Conservation (phyloP, 345 rosid genomes). For the Citrus reticulata region DNA sequence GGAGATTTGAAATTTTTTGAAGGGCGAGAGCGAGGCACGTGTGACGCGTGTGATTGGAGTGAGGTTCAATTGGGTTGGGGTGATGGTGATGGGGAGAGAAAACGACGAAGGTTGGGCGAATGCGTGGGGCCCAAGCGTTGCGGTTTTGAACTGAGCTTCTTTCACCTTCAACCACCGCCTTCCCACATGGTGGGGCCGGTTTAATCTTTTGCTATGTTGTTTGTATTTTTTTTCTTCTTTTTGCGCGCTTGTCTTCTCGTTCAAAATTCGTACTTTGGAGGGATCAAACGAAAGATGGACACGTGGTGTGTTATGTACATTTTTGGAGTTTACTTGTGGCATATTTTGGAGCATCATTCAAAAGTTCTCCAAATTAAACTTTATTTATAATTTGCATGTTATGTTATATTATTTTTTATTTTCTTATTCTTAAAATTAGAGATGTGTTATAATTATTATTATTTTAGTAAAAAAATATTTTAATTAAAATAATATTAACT, state of each 20-base stretch:
- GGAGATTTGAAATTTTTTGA: not conserved
- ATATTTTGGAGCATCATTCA: not conserved
- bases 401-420: too few species aligned
- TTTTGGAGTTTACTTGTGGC: not conserved
- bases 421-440: too few species aligned
- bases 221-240: not conserved
- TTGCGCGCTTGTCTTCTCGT: not conserved
- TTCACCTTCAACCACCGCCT: not conserved
- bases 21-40: not conserved
- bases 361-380: too few species aligned
- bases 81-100: not conserved
- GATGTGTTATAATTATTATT: too few species aligned
- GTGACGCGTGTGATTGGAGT: not conserved
- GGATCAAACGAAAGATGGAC: not conserved
- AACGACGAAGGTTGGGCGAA: constrained; percentile 11
- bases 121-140: not conserved
- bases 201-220: not conserved
- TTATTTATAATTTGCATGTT: too few species aligned
- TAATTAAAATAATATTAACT: too few species aligned
- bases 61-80: not conserved
- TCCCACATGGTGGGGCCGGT: constrained; percentile 20
- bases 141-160: not conserved
- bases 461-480: too few species aligned
- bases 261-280: constrained; percentile 30
- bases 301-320: not conserved